Conservation (phyloP, 1,284 basidiomycete species). For the Sporisorium reilianum region DNA sequence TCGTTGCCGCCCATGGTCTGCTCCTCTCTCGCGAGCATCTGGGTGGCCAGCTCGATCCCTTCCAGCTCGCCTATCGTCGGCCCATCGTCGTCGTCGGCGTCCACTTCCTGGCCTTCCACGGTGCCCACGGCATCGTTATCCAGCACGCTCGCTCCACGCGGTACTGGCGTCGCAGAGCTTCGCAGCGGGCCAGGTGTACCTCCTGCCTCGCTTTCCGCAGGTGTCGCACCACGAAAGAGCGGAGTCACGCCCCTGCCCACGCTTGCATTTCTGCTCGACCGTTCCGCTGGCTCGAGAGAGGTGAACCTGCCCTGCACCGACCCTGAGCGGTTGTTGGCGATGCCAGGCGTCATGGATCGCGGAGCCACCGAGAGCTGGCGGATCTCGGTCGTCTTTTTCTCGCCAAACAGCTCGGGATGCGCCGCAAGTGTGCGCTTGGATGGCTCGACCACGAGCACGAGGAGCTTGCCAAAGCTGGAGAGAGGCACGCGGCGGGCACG, state of each 20-base stretch:
- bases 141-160: slow-evolving; percentile 15
- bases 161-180: slow-evolving; percentile 15
- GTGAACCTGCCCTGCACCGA: slow-evolving; percentile 43
- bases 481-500: not conserved
- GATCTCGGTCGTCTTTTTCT: slow-evolving; percentile 32
- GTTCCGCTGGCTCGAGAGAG: slow-evolving; percentile 33
- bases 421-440: slow-evolving; percentile 46
- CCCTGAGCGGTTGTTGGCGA: slow-evolving; percentile 24
- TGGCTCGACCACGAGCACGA: slow-evolving; percentile 60
- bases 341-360: slow-evolving; percentile 23
- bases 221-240: slow-evolving; percentile 47
- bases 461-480: slow-evolving; percentile 59
- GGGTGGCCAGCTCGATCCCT: slow-evolving; percentile 50
- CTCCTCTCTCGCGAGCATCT: slow-evolving; percentile 52
- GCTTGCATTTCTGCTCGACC: slow-evolving; percentile 43
- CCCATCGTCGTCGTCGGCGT: slow-evolving; percentile 25
- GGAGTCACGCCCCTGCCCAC: slow-evolving; percentile 33
- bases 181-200: slow-evolving; percentile 26
- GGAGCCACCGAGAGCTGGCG: slow-evolving; percentile 55
- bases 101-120: slow-evolving; percentile 9
- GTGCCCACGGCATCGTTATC: slow-evolving; percentile 8
- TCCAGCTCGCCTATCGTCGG: slow-evolving; percentile 40
- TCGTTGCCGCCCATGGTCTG: slow-evolving; percentile 45
- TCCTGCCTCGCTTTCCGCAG: slow-evolving; percentile 32
- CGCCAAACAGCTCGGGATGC: slow-evolving; percentile 52